Evolutionary conservation across 208 protist genomes (phyloP), one percentile per base, ranked within the genome.

Genomic region (Borovskyia barvae): DNA sequence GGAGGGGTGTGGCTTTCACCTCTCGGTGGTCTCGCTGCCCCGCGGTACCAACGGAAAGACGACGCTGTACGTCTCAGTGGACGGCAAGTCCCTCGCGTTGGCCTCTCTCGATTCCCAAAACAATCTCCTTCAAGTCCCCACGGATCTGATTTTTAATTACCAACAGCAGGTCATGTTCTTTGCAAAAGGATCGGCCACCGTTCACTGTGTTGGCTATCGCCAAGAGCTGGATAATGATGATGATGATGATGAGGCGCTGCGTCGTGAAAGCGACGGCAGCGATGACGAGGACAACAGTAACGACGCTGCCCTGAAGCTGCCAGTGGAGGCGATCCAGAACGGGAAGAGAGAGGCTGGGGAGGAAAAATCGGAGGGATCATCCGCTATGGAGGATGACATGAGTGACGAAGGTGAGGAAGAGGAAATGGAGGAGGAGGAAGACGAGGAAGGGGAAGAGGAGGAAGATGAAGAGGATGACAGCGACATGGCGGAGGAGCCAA

Each of bases 131-230:
- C 89, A 95, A 58, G 58, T 76, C 15, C 39, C 85, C 0, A 73
- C 66, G 5, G 89, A 95, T 52, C 72, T 95, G n/a, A 75, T 95
- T 43, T 95, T 95, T 58, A 87, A 85, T 66, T 69, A 66, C 33
- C 53, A 75, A 41, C 89, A 95, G 58, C 59, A 74, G n/a, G 83
- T 88, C 2, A 69, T 73, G 3, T 93, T 95, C 57, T 73, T 75
- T 53, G 85, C 80, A 32, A 95, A 95, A 72, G 89, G 89, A 32
- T 77, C 72, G 12, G 48, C 65, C 14, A 41, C 75, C 14, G 71
- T 92, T 37, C 83, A 95, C 79, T 91, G 83, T 70, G 73, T 78
- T 22, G 89, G 89, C 19, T 95, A 93, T 72, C 53, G 72, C 40
- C 82, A 90, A 55, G 75, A 84, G 32, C 60, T 91, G 8, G 84